Evolutionary conservation across 1,284 basidiomycete genomes (phyloP).

Genomic region (Leccinum subfulvum): DNA sequence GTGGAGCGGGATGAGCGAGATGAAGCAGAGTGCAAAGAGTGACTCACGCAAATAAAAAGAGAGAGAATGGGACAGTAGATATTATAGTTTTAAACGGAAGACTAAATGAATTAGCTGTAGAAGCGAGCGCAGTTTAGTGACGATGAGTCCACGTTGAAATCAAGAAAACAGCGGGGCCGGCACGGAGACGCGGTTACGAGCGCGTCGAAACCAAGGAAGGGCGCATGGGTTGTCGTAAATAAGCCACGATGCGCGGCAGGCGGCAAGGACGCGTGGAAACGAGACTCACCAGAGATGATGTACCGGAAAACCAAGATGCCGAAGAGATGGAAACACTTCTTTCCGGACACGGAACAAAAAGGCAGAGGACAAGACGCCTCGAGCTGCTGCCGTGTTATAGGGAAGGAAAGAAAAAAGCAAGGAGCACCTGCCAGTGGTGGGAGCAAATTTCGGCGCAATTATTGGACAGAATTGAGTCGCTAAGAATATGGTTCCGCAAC

Average conservation of each 20-base stretch:
- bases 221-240: conserved; percentile 31
- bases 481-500: conserved; percentile 38
- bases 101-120: conserved; percentile 39
- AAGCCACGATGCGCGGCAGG: conserved; percentile 32
- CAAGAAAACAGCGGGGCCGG: conserved; percentile 22
- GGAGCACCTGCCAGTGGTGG: conserved; percentile 19
- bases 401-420: conserved; percentile 26
- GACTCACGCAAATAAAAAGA: conserved; percentile 33
- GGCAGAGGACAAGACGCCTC: conserved; percentile 14
- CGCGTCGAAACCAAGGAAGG: conserved; percentile 26
- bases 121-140: conserved; percentile 26
- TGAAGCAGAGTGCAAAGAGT: conserved; percentile 6
- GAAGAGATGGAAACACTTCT: conserved; percentile 15
- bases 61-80: conserved; percentile 23
- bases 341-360: conserved; percentile 18
- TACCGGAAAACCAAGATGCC: conserved; percentile 30
- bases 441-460: conserved; percentile 37
- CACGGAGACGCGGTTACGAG: conserved; percentile 32
- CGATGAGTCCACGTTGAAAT: conserved; percentile 20
- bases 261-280: conserved; percentile 40
- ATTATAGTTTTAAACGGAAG: conserved; percentile 36
- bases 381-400: conserved; percentile 18
- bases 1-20: conserved; percentile 20
- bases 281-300: conserved; percentile 36
- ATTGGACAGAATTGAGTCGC: conserved; percentile 39